These are phyloP conservation scores for Nitzschia sp. DNA, from an alignment of 108 stramenopile species.

Conservation along the genomic window DNA sequence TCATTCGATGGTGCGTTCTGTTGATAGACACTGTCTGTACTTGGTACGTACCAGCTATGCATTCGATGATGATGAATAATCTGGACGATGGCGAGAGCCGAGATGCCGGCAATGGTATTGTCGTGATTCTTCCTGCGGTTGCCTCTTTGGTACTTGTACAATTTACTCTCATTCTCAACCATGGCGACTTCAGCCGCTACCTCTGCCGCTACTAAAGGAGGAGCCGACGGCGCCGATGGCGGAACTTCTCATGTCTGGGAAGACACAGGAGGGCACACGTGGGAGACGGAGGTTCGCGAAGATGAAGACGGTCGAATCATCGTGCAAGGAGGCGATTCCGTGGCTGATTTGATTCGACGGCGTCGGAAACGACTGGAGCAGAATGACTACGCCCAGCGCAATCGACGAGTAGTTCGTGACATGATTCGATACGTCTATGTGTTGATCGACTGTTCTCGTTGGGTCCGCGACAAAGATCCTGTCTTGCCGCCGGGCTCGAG, in stretches of 20 bases:
- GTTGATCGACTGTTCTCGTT: conserved; percentile 69
- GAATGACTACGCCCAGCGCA: conserved; percentile 66
- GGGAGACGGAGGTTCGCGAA: conserved; percentile 79
- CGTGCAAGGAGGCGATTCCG: conserved; percentile 41
- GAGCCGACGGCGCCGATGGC: not conserved
- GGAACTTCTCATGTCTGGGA: conserved; percentile 63
- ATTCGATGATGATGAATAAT: no score
- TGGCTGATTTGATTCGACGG: conserved; percentile 63
- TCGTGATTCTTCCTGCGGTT: no score
- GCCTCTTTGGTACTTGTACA: no score
- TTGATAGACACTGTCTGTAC: no score
- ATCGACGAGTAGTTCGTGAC: conserved; percentile 74
- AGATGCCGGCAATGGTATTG: no score
- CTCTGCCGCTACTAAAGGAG: not conserved
- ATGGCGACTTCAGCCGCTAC: not conserved
- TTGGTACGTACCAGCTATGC: no score
- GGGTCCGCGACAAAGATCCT: conserved; percentile 75
- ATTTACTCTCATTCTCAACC: not conserved
- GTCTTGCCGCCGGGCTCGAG: conserved; percentile 64
- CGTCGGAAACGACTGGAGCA: conserved; percentile 73
- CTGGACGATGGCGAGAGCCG: no score
- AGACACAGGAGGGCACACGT: conserved; percentile 56
- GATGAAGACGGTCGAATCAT: conserved; percentile 83
- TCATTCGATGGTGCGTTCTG: no score
- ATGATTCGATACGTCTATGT: conserved; percentile 87